A percentile compares a stretch with the other conserved stretches of the same genome.
Conservation (phyloP, 345 rosid species). For the Euphorbia pulcherrima region DNA sequence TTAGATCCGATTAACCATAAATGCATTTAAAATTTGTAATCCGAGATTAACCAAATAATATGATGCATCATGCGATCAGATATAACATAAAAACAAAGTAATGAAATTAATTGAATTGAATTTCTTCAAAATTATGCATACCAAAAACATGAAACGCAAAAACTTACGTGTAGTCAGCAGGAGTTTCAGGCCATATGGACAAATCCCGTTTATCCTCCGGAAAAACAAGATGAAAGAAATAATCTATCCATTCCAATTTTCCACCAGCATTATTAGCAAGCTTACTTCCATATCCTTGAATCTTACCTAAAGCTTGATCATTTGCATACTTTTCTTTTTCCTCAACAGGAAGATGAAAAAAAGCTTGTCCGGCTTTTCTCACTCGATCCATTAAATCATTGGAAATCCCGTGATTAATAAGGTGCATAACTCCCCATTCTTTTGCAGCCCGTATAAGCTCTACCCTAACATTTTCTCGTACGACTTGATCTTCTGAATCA, state of each 20-base stretch:
- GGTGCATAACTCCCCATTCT: constrained; percentile 97
- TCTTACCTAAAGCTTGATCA: constrained; percentile 68
- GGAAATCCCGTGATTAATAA: constrained; percentile 76
- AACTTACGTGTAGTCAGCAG: constrained; percentile 71
- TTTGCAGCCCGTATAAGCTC: constrained; percentile 54
- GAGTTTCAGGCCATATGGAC: constrained; percentile 82
- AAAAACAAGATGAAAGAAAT: constrained; percentile 74
- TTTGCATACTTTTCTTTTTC: constrained; percentile 91
- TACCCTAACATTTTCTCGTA: constrained; percentile 30
- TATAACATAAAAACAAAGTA: too few relatives aligned
- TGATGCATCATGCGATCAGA: too few relatives aligned
- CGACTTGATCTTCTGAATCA: constrained; percentile 44
- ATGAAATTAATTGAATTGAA: too few relatives aligned
- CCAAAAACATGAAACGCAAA: too few relatives aligned
- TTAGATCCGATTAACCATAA: too few relatives aligned
- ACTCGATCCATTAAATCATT: constrained; percentile 55
- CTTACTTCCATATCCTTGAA: constrained; percentile 96
- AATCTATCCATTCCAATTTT: constrained; percentile 92
- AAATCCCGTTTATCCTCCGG: constrained; percentile 78
- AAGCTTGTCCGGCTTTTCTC: constrained; percentile 55
- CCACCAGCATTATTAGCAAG: constrained; percentile 85
- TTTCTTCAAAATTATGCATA: too few relatives aligned
- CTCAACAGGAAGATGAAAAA: constrained; percentile 61
- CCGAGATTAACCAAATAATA: too few relatives aligned
- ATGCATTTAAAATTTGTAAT: too few relatives aligned